These are phyloP conservation scores for Wickerhamomyces bovis DNA, from an alignment of 805 yeast species.

Conservation along the genomic window DNA sequence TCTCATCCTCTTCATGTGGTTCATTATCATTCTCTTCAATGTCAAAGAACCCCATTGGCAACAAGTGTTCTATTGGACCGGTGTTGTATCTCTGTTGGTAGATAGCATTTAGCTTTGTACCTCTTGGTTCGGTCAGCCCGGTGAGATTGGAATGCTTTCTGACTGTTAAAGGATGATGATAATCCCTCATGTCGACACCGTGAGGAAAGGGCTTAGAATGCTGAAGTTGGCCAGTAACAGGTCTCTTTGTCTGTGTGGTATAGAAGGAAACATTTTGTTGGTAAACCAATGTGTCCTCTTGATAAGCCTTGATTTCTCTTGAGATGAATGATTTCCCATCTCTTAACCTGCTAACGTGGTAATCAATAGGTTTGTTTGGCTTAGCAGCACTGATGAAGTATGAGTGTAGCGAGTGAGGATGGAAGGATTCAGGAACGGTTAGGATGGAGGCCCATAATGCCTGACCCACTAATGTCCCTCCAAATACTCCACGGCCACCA, in stretches of 20 bases:
- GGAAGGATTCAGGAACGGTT: slow-evolving; percentile 39
- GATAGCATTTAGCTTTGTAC: neutral
- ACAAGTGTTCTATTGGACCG: slow-evolving; percentile 29
- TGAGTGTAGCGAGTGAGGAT: slow-evolving; percentile 57
- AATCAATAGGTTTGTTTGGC: slow-evolving; percentile 39
- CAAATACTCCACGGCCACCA: slow-evolving; percentile 62
- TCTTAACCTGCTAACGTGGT: slow-evolving; percentile 46
- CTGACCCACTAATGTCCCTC: slow-evolving; percentile 66
- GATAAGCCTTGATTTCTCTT: slow-evolving; percentile 49
- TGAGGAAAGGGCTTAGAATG: slow-evolving; percentile 15
- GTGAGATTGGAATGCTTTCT: slow-evolving; percentile 3
- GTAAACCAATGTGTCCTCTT: slow-evolving; percentile 44
- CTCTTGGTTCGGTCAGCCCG: neutral
- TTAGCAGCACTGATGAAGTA: slow-evolving; percentile 55
- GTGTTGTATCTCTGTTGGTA: slow-evolving; percentile 4
- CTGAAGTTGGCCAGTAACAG: slow-evolving; percentile 5
- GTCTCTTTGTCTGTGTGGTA: slow-evolving; percentile 7
- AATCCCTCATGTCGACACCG: slow-evolving; percentile 11
- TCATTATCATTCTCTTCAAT: slow-evolving; percentile 10
- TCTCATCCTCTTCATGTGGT: slow-evolving; percentile 17
- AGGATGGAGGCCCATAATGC: slow-evolving; percentile 54
- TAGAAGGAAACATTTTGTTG: slow-evolving; percentile 39
- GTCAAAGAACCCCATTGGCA: slow-evolving; percentile 30
- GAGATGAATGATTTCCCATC: slow-evolving; percentile 49
- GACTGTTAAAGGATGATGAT: slow-evolving; percentile 9